Evolutionary conservation across 345 rosid species (phyloP).

Genomic region (Anastatica hierochuntica): DNA sequence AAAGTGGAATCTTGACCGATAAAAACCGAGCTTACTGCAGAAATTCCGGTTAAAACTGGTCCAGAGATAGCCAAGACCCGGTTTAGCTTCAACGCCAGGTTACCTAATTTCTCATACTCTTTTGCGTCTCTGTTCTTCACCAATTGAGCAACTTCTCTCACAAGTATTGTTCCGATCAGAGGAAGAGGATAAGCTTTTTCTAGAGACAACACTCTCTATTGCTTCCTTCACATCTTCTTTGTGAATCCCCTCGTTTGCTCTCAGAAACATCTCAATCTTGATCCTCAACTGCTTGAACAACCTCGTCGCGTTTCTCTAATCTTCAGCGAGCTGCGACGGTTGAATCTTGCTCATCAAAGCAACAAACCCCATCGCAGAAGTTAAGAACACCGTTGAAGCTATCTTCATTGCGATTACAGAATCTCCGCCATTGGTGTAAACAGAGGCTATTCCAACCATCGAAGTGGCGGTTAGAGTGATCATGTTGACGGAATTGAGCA

Average conservation of each 20-base stretch:
- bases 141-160: too few species aligned
- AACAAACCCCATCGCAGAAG: constrained; percentile 28
- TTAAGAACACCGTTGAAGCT: constrained; percentile 28
- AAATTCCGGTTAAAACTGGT: too few species aligned
- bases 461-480: too few species aligned
- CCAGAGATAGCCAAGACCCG: too few species aligned
- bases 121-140: too few species aligned
- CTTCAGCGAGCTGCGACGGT: constrained; percentile 44
- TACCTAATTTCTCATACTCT: too few species aligned
- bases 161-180: constrained; percentile 28
- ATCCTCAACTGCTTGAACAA: constrained; percentile 27
- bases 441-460: constrained; percentile 33
- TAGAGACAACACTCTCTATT: constrained; percentile 31
- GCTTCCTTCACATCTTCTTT: constrained; percentile 26
- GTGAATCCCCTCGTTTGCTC: neutral
- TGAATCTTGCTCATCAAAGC: constrained; percentile 39
- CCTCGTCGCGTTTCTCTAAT: constrained; percentile 33
- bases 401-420: constrained; percentile 27
- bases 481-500: too few species aligned
- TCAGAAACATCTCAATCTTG: constrained; percentile 13
- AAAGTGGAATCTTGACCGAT: too few species aligned
- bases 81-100: too few species aligned
- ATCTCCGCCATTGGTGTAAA: neutral
- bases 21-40: too few species aligned
- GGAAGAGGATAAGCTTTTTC: constrained; percentile 46